Evolutionary conservation across 495 filamentous ascomycete species (phyloP).

Genomic region (Penicillium mononematosum): DNA sequence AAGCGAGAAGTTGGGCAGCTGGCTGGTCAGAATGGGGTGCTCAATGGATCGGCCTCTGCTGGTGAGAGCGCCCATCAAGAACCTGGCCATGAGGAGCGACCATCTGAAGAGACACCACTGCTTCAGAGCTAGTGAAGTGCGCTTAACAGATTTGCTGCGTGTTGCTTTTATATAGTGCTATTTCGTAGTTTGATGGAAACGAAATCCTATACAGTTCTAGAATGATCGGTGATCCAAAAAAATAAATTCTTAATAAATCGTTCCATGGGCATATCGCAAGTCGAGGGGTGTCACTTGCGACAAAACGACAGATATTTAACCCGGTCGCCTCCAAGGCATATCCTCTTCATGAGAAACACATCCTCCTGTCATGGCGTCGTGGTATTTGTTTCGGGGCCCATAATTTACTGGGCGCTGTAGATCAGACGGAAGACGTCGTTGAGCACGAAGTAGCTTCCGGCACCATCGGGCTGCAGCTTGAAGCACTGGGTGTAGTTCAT

Average conservation of each 20-base stretch:
- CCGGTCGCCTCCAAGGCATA: slow-evolving; percentile 10
- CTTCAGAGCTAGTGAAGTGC: slow-evolving; percentile 32
- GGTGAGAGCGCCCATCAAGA: slow-evolving; percentile 16
- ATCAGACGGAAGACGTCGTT: slow-evolving; percentile 92
- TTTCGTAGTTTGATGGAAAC: slow-evolving; percentile 10
- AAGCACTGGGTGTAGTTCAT: slow-evolving; percentile 87
- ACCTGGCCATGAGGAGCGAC: slow-evolving; percentile 32
- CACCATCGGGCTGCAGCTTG: slow-evolving; percentile 69
- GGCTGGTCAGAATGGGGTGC: slow-evolving; percentile 36
- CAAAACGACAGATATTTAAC: slow-evolving; percentile 6
- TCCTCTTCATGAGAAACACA: not conserved
- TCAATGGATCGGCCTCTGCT: slow-evolving; percentile 31
- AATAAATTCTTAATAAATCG: not conserved
- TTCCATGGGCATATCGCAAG: slow-evolving; percentile 8
- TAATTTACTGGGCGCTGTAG: slow-evolving; percentile 44
- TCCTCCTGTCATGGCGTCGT: slow-evolving; percentile 25
- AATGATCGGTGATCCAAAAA: slow-evolving; percentile 7
- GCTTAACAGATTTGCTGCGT: not conserved
- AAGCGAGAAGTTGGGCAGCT: slow-evolving; percentile 33
- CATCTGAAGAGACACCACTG: slow-evolving; percentile 50
- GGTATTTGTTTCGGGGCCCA: slow-evolving; percentile 8
- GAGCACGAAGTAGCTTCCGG: slow-evolving; percentile 74
- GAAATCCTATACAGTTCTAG: slow-evolving; percentile 5
- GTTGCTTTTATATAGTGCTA: not conserved
- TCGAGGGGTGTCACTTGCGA: not conserved